Conservation (phyloP, 495 filamentous ascomycete species). For the Xeromyces bisporus region DNA sequence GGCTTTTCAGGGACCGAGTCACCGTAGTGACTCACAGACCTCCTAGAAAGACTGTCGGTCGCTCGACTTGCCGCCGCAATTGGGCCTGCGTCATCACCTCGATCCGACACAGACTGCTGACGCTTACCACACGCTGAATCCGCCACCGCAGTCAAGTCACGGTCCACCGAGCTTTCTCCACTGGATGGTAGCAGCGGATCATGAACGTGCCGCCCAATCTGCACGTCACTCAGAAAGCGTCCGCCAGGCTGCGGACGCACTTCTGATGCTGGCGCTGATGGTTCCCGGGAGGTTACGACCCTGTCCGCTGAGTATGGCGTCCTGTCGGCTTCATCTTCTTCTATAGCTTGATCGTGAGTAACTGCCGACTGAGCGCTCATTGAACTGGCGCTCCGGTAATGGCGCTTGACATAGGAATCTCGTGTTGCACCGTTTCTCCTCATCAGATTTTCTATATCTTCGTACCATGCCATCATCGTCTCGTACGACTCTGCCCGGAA, state of each 20-base stretch:
- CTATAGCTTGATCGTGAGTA: slow-evolving; percentile 57
- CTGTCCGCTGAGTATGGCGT: slow-evolving; percentile 53
- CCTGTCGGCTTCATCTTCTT: slow-evolving; percentile 71
- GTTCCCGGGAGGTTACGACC: slow-evolving; percentile 26
- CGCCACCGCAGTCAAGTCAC: slow-evolving; percentile 42
- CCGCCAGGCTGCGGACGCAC: slow-evolving; percentile 65
- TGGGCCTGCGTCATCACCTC: slow-evolving; percentile 6
- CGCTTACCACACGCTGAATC: slow-evolving; percentile 32
- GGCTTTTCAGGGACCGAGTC: slow-evolving; percentile 25
- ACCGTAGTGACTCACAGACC: slow-evolving; percentile 26
- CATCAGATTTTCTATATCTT: slow-evolving; percentile 74
- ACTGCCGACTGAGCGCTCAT: slow-evolving; percentile 42
- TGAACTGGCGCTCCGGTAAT: slow-evolving; percentile 58
- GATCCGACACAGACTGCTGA: slow-evolving; percentile 5
- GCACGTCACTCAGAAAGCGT: slow-evolving; percentile 74
- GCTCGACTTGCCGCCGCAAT: slow-evolving; percentile 1
- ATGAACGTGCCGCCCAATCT: slow-evolving; percentile 64
- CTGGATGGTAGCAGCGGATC: slow-evolving; percentile 62
- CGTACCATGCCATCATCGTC: slow-evolving; percentile 94
- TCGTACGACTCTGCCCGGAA: slow-evolving; percentile 91
- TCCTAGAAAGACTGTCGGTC: neutral
- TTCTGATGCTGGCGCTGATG: slow-evolving; percentile 29
- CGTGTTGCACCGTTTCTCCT: slow-evolving; percentile 82
- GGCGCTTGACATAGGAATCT: slow-evolving; percentile 65
- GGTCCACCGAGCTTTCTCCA: slow-evolving; percentile 47